Evolutionary conservation across 2,329 filamentous ascomycete genomes (phyloP), one percentile per base, ranked within the genome.

Genomic region (Chalaropsis ovoidea): DNA sequence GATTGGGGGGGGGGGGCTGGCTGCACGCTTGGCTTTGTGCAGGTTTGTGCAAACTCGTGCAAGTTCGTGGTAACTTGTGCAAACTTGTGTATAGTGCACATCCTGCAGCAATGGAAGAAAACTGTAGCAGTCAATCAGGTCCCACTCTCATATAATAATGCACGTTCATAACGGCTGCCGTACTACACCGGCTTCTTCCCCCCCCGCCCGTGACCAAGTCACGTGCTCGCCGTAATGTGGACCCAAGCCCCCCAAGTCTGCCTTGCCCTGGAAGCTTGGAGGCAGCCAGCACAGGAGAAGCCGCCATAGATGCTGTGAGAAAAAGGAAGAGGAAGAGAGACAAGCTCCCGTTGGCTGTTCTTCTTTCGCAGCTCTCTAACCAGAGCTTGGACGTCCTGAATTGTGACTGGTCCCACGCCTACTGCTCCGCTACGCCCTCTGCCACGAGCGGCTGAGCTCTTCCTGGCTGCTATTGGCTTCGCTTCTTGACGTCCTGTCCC

Each of bases 391-490:
- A 52, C 47, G 22, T 24, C 47, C 19, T 52, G 24, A 24, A 6
- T 24, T 52, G 47, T 52, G 19, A 52, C 47, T 52, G 47, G 47
- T 52, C 47, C 27, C 47, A 52, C 47, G 24, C 47, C 47, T 24
- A 27, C 19, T 52, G 47, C 11, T 52, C 22, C 47, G 47, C 47
- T 52, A 24, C 47, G 22, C 47, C 47, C 22, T 49, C n/a, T 49
- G 7, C n/a, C 13, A n/a, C 22, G 22, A 5, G 45, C 45, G 45
- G 47, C 22, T 52, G 47, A 27, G 19, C 47, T 52, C 47, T 27
- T 22, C 13, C 22, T 52, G 24, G 19, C 47, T 52, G 47, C 47
- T 24, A 52, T 52, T 52, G 47, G 47, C 47, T 24, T 52, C 24
- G 19, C 47, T 22, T 52, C 47, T 52, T 27, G 7, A 24, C 27